Base-by-base conservation (phyloP, 1,284 basidiomycete genomes). In the Cryptococcus sp. region DNA sequence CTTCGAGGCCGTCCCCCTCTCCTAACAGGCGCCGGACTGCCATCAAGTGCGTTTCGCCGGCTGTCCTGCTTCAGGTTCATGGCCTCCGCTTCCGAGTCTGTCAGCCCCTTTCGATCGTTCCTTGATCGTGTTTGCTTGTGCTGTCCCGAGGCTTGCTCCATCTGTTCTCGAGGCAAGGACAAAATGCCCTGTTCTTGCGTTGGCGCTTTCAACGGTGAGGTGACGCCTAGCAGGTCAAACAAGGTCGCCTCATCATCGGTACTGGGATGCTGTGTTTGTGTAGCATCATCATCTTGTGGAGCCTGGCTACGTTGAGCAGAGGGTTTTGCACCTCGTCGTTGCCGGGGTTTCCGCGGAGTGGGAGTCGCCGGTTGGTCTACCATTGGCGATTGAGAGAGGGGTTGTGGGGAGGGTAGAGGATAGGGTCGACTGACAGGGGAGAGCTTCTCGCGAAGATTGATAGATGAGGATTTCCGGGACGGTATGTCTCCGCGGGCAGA, bases 191-290 rank as follows among this genome's bases (percentile, higher is more conserved):
- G 51, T 25, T 51, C 49, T 6, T 39, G 27, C 13, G 45, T 22
- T 15, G 49, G 51, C 2, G 15, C 22, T 44, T 25, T 20, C 20
- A 57, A 47, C 17, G 57, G 54, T 6, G 64, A 57, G 2, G 54
- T 35, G 1, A 74, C 65, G 7, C 72, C 72, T 7, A 74, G 65
- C 13, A 74, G 56, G 49, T 74, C 66, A 35, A 74, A 67, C 35
- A 74, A 54, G 22, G 64, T 64, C n/a, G 68, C 66, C 20, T 68
- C 65, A 25, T 73, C 67, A 31, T 69, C 69, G 5, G 64, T 58
- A 1, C 50, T 54, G 35, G 57, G 49, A 27, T 56, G 59, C 35
- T 49, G 52, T 27, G 23, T 41, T 22, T 39, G 39, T 27, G 48
- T 20, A 16, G 27, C 19, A 19, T 47, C 53, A 13, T 38, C 49